Evolutionary conservation across 2,329 filamentous ascomycete species (phyloP), one percentile per base, ranked within the genome.

Genomic region (Calonectria honghensis): DNA sequence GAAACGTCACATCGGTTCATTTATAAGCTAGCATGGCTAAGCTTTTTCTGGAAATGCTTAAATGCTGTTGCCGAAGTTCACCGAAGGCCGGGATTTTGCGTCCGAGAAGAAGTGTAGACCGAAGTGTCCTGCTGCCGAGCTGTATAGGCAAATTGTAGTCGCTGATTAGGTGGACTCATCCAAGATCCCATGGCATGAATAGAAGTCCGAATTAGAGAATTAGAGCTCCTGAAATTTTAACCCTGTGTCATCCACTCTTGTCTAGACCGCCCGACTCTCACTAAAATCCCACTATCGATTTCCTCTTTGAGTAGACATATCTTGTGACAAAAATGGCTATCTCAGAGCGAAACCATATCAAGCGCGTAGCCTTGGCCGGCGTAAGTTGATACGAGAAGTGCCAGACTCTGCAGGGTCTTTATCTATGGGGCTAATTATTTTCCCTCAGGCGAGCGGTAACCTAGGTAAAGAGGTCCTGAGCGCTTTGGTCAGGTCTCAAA

Each of bases 391-490:
- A 16, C 7, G 32, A 18, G 31, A 45, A 18, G 6, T 18, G 6
- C 13, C 20, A 11, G 18, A 35, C 7, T 6, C n/a, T 37, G 14
- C 16, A 11, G 18, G 31, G 50, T 37, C 29, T 32, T 31, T 35
- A 18, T 29, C 27, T 45, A 39, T 48, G 35, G 6, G 3, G 20
- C 35, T 61, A 41, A 61, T 41, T 4, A n/a, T 16, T 24, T 61
- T 11, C 9, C 13, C 24, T 2, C 35, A 73, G 70, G 70, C 70
- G 9, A 24, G 70, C 14, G 70, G 70, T 2, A 67, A 68, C 16
- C 14, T 73, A 7, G 70, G 70, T 7, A 37, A 61, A n/a, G 52
- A 69, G 27, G 65, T 73, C 7, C 29, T 73, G 16, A 35, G n/a
- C 6, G 70, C 64, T 14, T 27, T 73, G 24, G 41, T 69, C 18